Base-by-base conservation (phyloP, 768 basidiomycete species). In the Hygrocybe punicea region DNA sequence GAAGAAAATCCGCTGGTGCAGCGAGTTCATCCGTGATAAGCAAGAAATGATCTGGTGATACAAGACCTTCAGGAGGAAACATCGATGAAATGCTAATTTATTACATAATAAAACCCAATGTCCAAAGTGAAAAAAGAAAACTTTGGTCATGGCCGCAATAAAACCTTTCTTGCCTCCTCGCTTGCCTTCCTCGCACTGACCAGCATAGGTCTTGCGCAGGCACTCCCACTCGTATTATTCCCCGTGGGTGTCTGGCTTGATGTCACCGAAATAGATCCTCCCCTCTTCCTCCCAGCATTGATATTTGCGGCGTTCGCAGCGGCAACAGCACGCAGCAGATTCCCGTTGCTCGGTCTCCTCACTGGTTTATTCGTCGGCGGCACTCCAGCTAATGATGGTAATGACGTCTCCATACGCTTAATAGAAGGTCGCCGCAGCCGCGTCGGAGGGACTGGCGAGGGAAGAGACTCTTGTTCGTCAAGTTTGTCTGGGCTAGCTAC, bases 1-100 rank as follows among this genome's bases (percentile, higher is more conserved):
- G 74, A 9, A 91, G 62, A 62, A 91, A 92, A 58, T 90, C 87
- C 10, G 84, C 86, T 2, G 90, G 85, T 0, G 90, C 81, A 0
- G 78, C 72, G 0, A 91, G 74, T 50, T 88, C 79, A 62, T 92
- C 90, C 6, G 88, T 87, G 6, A 92, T 75, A 0, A 91, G 71
- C 10, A 88, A 62, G 14, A 84, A 63, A 8, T 84, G 77, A 25
- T 76, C 75, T 34, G 81, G 74, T 13, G 81, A 74, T 7, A 73
- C 69, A 13, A 87, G 74, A 17, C 81, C 73, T 56, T 78, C 76
- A 1, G 84, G 82, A 29, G 82, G 76, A 62, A 85, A 78, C 72
- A 79, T 52, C n/a, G n/a, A n/a, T n/a, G n/a, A n/a, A n/a, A n/a
- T n/a, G n/a, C n/a, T n/a, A n/a, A n/a, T n/a, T n/a, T n/a, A n/a